These are phyloP conservation scores for Straminergon stramineum DNA, from an alignment of 225 moss, liverwort and hornwort species.

Conservation along the genomic window DNA sequence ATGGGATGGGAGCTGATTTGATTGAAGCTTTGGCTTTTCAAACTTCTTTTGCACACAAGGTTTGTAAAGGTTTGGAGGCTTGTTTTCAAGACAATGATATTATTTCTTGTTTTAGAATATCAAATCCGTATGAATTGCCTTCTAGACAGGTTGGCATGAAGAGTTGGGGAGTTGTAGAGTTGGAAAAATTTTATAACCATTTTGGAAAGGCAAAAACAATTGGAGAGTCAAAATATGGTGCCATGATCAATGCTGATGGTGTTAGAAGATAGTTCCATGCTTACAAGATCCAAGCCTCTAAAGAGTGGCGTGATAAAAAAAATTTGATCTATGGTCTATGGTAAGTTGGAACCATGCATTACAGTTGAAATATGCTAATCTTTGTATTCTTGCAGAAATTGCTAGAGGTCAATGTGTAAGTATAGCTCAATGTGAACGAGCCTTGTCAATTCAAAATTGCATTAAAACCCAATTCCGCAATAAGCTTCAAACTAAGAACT, in stretches of 20 bases:
- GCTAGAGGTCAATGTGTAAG: neutral
- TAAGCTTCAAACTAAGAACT: neutral
- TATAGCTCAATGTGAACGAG: neutral
- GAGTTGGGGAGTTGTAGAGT: neutral
- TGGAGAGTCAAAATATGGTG: neutral
- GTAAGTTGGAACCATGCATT: neutral
- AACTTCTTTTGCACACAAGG: neutral
- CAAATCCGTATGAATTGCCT: neutral
- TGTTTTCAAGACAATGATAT: neutral
- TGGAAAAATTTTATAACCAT: neutral
- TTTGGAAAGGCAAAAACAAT: neutral
- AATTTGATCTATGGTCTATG: neutral
- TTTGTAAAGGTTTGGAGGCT: neutral
- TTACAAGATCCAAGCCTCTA: neutral
- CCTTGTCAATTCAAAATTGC: neutral
- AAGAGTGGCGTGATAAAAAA: neutral
- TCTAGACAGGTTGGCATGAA: neutral
- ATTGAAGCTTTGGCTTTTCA: neutral
- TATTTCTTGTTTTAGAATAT: neutral
- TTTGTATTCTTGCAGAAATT: neutral
- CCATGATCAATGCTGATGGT: neutral
- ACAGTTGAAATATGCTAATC: neutral
- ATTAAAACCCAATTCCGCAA: neutral
- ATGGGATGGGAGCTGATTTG: neutral
- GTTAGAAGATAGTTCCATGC: no score